Base-by-base conservation (phyloP, 768 basidiomycete species). In the Boletus rubescentipes region DNA sequence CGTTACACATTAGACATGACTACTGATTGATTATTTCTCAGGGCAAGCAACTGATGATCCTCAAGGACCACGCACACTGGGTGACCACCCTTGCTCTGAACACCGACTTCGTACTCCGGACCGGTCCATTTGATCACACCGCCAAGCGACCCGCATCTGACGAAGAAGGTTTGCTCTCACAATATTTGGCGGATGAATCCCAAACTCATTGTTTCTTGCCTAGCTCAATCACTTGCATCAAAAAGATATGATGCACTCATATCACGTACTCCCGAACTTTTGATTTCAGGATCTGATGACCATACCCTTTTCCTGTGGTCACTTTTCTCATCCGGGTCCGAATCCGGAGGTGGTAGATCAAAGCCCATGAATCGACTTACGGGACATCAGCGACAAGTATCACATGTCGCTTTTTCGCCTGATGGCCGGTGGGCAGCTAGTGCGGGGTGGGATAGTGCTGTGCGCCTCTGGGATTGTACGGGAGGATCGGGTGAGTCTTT, bases 11-110 rank as follows among this genome's bases (percentile, higher is more conserved):
- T 30, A 44, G 31, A n/a, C 49, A 26, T 16, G 36, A 40, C 9
- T 23, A 38, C 45, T 63, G 46, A 53, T 49, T 18, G 46, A 53
- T 49, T 20, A 44, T 46, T 16, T 49, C 43, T n/a, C 61, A 95
- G 89, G 96, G 95, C 1, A 88, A 84, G 69, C 82, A 85, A 26
- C 75, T 98, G 35, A 81, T 95, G 62, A 86, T 87, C 0, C 75
- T 98, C 26, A 93, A 91, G 69, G 94, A 98, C 57, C 96, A 99
- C 63, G 97, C 94, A 0, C 97, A 99, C 65, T 98, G 95, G 96
- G 97, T 99, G 9, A 99, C 95, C 18, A 98, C 95, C 0, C 83
- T 99, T 40, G 86, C 97, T 4, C 78, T 98, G 50, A 96, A 94
- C 70, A 95, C 95, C 10, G 96, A 99, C 67, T 97, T 95, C 64